Conservation (phyloP, 2,329 filamentous ascomycete genomes). For the Coccinonectria pachysandricola region DNA sequence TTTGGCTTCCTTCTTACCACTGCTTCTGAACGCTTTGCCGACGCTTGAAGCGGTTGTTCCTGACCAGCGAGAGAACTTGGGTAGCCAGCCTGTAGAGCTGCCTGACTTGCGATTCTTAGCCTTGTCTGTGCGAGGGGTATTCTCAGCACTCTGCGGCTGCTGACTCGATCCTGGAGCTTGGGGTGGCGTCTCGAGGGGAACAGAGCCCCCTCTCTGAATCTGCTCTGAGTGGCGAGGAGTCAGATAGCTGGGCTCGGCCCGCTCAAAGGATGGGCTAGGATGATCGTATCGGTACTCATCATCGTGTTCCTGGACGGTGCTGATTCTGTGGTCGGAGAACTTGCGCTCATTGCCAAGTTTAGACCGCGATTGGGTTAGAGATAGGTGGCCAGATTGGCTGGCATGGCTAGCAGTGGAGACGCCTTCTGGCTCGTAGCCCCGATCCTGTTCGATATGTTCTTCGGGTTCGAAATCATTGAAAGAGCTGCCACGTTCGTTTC, state of each 20-base stretch:
- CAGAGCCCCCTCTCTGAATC: slow-evolving; percentile 39
- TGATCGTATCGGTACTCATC: slow-evolving; percentile 57
- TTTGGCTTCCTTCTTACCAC: slow-evolving; percentile 48
- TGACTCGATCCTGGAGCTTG: slow-evolving; percentile 31
- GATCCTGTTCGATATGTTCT: slow-evolving; percentile 55
- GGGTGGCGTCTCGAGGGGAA: slow-evolving; percentile 49
- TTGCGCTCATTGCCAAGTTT: slow-evolving; percentile 41
- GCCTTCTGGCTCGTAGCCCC: slow-evolving; percentile 76
- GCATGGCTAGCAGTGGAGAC: slow-evolving; percentile 58
- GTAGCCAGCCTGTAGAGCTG: slow-evolving; percentile 67
- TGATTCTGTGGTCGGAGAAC: slow-evolving; percentile 70
- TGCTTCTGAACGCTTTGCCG: slow-evolving; percentile 65
- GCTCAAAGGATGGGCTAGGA: slow-evolving; percentile 29
- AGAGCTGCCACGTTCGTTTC: slow-evolving; percentile 46
- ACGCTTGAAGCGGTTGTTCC: slow-evolving; percentile 89
- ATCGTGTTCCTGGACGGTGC: slow-evolving; percentile 76
- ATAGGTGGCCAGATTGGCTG: slow-evolving; percentile 67
- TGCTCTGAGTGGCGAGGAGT: slow-evolving; percentile 45
- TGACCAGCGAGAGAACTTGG: slow-evolving; percentile 95
- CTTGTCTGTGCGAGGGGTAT: slow-evolving; percentile 65
- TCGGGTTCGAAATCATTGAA: slow-evolving; percentile 58
- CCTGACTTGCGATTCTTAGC: slow-evolving; percentile 82
- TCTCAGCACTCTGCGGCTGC: slow-evolving; percentile 55
- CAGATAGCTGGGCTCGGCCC: slow-evolving; percentile 40
- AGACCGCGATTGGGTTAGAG: slow-evolving; percentile 43